Percentiles rank a stretch among this genome's conserved stretches.
Conservation (phyloP, 805 yeast genomes). For the Alloascoidea africana region DNA sequence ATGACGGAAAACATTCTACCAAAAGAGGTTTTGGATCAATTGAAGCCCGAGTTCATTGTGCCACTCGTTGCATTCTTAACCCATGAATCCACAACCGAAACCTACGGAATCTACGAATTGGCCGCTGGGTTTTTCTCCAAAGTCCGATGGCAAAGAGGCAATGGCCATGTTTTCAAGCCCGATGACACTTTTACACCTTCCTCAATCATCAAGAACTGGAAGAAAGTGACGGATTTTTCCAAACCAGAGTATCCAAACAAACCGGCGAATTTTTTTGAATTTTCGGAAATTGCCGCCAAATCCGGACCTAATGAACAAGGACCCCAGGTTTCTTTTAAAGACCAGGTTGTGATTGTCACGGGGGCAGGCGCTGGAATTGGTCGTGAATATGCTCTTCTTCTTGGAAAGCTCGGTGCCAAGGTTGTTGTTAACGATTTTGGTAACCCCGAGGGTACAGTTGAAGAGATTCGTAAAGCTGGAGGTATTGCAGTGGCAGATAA, state of each 20-base stretch:
- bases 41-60: conserved; percentile 82
- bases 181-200: conserved; percentile 72
- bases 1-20: conserved; percentile 91
- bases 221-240: conserved; percentile 42
- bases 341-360: conserved; percentile 79
- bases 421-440: conserved; percentile 85
- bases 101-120: conserved; percentile 74
- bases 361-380: conserved; percentile 97
- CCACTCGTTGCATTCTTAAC: conserved; percentile 76
- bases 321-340: conserved; percentile 44
- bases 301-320: conserved; percentile 50
- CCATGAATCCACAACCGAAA: conserved; percentile 45
- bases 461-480: conserved; percentile 57
- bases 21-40: conserved; percentile 62
- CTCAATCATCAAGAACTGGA: conserved; percentile 54
- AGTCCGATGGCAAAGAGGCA: conserved; percentile 88
- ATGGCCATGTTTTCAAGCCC: conserved; percentile 75
- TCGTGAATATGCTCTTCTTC: conserved; percentile 69
- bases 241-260: conserved; percentile 53
- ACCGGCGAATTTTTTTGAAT: conserved; percentile 53
- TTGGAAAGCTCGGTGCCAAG: conserved; percentile 87
- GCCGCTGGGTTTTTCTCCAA: conserved; percentile 92
- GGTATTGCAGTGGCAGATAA: conserved; percentile 73
- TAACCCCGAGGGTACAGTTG: conserved; percentile 59
- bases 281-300: conserved; percentile 36